Evolutionary conservation across 345 rosid species (phyloP), one percentile per base, ranked within the genome.

Genomic region (Barbarea vulgaris): DNA sequence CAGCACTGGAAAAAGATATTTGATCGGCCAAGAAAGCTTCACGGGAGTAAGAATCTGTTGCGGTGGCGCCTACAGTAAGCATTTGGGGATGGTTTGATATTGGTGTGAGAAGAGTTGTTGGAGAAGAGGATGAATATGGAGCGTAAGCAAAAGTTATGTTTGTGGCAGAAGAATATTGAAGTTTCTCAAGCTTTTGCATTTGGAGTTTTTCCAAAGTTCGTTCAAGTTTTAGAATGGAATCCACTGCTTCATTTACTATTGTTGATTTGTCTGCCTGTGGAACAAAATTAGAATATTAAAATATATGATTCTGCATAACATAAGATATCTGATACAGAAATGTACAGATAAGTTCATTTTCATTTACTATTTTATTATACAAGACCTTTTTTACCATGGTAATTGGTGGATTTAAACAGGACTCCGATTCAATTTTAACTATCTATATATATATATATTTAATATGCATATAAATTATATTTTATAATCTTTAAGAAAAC

Each of bases 191-290:
- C 83, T 79, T 89, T 73, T 80, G 79, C 39, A 58, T 81, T 44
- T 87, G 77, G 34, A 84, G 91, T 4, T 72, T 75, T 31, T 81
- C 77, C 37, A 87, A 70, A 19, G 75, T 81, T 22, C 77, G 72
- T 39, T 91, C 75, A 31, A 85, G 85, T 53, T 66, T 71, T 58
- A 72, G 75, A 46, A 87, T 87, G 79, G 80, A 75, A 21, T 50
- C 80, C 27, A 89, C 80, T 27, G 97, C 93, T 77, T 87, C 97
- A 54, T 87, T 88, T 37, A 91, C 90, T 36, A 85, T 79, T 36
- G 87, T 80, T 73, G 93, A 83, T 67, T 91, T 91, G 78, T 91
- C 95, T 42, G 86, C 90, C 95, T 91, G 82, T 58, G 50, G 13
- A 75, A 41, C 17, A 22, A 15, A 8, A 46, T 46, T 36, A 70